Base-by-base conservation (phyloP, 352 stramenopile species). In the Phytophthora kernoviae region DNA sequence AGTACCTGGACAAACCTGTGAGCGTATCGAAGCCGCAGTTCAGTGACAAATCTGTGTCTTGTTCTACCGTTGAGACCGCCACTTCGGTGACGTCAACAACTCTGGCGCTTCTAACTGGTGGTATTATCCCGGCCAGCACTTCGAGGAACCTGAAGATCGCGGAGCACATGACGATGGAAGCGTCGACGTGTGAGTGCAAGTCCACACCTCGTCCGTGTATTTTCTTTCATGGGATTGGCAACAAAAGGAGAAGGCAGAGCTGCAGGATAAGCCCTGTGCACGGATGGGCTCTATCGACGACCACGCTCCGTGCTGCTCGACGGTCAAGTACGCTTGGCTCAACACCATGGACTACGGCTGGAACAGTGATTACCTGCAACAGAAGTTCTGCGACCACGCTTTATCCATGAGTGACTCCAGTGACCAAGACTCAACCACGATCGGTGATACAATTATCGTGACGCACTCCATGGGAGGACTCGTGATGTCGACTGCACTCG, bases 171-270 rank as follows among this genome's bases (percentile, higher is more conserved):
- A 45, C 15, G 2, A 59, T 71, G 14, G 15, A 36, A 12, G 2
- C 41, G 41, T n/a, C 18, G 18, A 21, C 55, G 1, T 70, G 62
- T 12, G 22, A 18, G 32, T 70, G 62, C 20, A 65, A 70, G 34
- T 58, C 49, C 0, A 62, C 49, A 4, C 55, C 62, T 49, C 56
- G 56, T 27, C 62, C 62, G 27, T 70, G 55, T 15, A 46, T 66
- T 11, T 66, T 66, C 32, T 66, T 66, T 40, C 55, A 66, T 22
- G 62, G 62, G 1, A 54, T 58, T 14, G 50, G 62, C 30, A 62
- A 15, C 14, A 24, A 15, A 48, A 66, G 11, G 62, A 70, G 14
- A 27, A 55, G 15, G 43, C 53, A 7, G 62, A 62, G n/a, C 45
- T 70, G 2, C 56, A 65, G 26, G 50, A 70, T 32, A 58, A 21